Evolutionary conservation across 352 stramenopile species (phyloP), one percentile per base, ranked within the genome.

Genomic region (Phytophthora crassamura): DNA sequence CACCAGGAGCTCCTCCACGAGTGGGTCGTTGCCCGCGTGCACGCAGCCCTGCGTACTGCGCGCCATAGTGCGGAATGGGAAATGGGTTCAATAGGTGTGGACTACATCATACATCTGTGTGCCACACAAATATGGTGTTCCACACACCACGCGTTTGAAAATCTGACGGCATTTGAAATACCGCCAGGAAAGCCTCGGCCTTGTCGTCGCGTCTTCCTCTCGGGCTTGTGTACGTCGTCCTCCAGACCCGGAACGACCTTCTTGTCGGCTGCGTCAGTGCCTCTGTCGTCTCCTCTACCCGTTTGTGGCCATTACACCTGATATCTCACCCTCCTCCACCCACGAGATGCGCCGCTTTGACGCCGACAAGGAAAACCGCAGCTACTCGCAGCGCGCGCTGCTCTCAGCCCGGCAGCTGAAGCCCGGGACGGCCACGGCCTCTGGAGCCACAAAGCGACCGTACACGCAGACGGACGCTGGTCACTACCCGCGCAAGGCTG

Each of bases 1-100:
- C 48, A 67, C 74, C 50, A 86, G 72, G 0, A 95, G 77, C 40
- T 93, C 88, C 42, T 90, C 80, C n/a, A 91, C 79, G 4, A 95
- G 59, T 54, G 75, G 28, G 45, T 90, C 82, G 64, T 95, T 95
- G 36, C 38, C 82, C 14, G 64, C 76, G 40, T 91, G 62, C 34
- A 67, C 68, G 40, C 85, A 94, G 49, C 77, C 76, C 28, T 82
- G 71, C 0, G 46, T 28, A n/a, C 56, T 83, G 39, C 76, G 80
- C 2, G 33, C 3, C 46, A 22, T 30, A 30, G 41, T 30, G 20
- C 30, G n/a, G 12, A 47, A 14, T 28, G 22, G 22, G 22, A 28
- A 28, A 28, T 28, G 22, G 22, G 22, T 4, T 28, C 22, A 28
- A 28, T 28, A 28, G 22, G 22, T 28, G 22, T 28, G 22, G 22